phyloP scores from a whole-genome alignment of 1,139 yeast genomes.

The Blastobotrys indianensis region DNA sequence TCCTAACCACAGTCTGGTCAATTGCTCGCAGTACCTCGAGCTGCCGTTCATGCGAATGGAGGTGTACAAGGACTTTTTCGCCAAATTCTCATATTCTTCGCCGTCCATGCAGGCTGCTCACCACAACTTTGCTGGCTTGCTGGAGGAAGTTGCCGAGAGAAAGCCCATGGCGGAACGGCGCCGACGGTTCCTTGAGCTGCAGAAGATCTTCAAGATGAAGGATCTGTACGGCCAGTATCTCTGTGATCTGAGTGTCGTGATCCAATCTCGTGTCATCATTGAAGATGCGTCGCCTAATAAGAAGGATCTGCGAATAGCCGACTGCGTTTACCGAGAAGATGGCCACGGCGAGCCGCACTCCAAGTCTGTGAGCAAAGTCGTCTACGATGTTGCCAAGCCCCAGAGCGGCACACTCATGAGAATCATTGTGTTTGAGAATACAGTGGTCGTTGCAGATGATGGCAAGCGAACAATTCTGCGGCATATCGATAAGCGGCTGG shows the following conservation, averaged over 20 bases:
- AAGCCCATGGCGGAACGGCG: slow-evolving; percentile 19
- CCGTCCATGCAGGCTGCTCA: slow-evolving; percentile 17
- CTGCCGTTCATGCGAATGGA: slow-evolving; percentile 21
- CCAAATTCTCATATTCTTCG: slow-evolving; percentile 12
- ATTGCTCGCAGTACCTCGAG: slow-evolving; percentile 22
- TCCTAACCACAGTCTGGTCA: slow-evolving; percentile 18
- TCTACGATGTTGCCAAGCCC: slow-evolving; percentile 17
- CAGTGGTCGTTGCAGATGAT: slow-evolving; percentile 20
- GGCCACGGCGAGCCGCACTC: slow-evolving; percentile 14
- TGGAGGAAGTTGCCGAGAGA: slow-evolving; percentile 19
- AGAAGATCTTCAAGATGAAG: slow-evolving; percentile 17
- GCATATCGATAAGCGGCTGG: slow-evolving; percentile 15
- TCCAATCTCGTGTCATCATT: slow-evolving; percentile 18
- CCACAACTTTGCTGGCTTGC: slow-evolving; percentile 14
- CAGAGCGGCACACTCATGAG: slow-evolving; percentile 18
- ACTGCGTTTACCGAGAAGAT: slow-evolving; percentile 15
- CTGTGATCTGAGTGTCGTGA: slow-evolving; percentile 21
- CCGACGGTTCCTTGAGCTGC: slow-evolving; percentile 18
- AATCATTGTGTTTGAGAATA: slow-evolving; percentile 20
- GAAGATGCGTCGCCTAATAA: slow-evolving; percentile 14
- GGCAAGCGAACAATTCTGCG: slow-evolving; percentile 16
- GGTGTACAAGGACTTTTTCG: slow-evolving; percentile 17
- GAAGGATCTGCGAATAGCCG: slow-evolving; percentile 16
- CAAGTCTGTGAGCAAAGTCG: slow-evolving; percentile 16
- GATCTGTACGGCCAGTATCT: slow-evolving; percentile 19